These are phyloP conservation scores for Podila verticillata DNA, from an alignment of 192 early-diverging fungal species.

Conservation along the genomic window DNA sequence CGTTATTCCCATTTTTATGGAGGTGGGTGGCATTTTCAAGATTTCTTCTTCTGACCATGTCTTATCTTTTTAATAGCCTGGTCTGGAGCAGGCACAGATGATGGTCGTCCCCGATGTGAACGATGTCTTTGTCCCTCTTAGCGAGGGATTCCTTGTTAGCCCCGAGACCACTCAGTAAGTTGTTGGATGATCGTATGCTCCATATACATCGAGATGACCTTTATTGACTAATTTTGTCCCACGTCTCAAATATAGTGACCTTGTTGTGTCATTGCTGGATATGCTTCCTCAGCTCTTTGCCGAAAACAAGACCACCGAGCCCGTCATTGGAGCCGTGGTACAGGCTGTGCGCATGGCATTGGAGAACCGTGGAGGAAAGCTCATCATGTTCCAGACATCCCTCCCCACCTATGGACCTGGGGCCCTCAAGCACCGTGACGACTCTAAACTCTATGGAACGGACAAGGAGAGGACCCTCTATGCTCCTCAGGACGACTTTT, in stretches of 20 bases:
- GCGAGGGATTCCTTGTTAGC: slow-evolving; percentile 93
- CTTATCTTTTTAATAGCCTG: slow-evolving; percentile 54
- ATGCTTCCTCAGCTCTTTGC: slow-evolving; percentile 85
- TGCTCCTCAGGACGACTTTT: slow-evolving; percentile 87
- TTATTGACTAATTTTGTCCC: background rate
- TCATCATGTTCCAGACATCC: slow-evolving; percentile 89
- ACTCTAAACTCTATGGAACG: slow-evolving; percentile 87
- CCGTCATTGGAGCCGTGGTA: slow-evolving; percentile 84
- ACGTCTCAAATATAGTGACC: background rate
- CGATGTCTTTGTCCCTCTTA: slow-evolving; percentile 95
- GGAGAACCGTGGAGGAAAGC: slow-evolving; percentile 85
- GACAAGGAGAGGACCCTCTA: slow-evolving; percentile 93
- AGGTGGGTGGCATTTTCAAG: background rate
- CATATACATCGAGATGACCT: background rate
- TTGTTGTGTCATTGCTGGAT: slow-evolving; percentile 86
- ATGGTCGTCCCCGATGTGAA: slow-evolving; percentile 92
- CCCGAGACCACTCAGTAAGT: slow-evolving; percentile 77
- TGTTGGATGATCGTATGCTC: background rate
- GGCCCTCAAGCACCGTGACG: slow-evolving; percentile 87
- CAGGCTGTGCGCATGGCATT: slow-evolving; percentile 80
- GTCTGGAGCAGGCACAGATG: slow-evolving; percentile 92
- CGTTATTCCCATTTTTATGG: slow-evolving; percentile 14
- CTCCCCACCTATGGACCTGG: slow-evolving; percentile 91
- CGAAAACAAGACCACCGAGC: slow-evolving; percentile 75
- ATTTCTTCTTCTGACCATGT: background rate